Base-by-base conservation (phyloP, 306 rosid species). In the Malus sieversii region DNA sequence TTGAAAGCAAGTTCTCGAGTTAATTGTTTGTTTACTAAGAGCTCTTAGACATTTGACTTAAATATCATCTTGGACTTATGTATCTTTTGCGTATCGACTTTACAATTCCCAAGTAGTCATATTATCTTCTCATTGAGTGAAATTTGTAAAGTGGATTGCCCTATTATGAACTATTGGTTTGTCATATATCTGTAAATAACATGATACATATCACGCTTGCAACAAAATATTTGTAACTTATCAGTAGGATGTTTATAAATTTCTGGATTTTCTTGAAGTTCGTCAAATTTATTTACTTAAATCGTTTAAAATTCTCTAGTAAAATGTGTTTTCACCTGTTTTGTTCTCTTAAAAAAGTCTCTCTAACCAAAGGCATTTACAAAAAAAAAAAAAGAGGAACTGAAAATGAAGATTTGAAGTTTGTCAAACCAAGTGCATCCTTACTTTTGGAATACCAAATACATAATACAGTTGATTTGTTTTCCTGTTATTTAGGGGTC, bases 401-500 rank as follows among this genome's bases (percentile, higher is more conserved):
- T 60, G 23, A n/a, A 61, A 27, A 27, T 27, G 25, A 64, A 64
- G 38, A 65, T 33, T 32, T 0, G 46, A 64, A 32, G 33, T 3
- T 62, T 62, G 13, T 48, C 67, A 64, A 64, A 64, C 67, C 67
- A 64, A 32, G 23, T 4, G 5, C 69, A 33, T 23, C 69, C 45
- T 65, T 33, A 33, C 6, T 33, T 33, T 19, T 23, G 10, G 23
- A 30, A 7, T 25, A 33, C 69, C 25, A 65, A 33, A 65, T 65
- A 20, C 42, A 16, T 63, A 7, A 4, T 69, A 3, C 30, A 42
- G 11, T n/a, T 68, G 30, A 6, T 23, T 59, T 51, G 10, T 76
- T 70, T 63, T 73, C 44, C 68, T 67, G 77, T 82, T 78, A 68
- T 75, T 77, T 82, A 91, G 97, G 87, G 80, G 25, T 83, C 80